Evolutionary conservation across 2,329 filamentous ascomycete genomes (phyloP).

Genomic region (Fusarium sp.): DNA sequence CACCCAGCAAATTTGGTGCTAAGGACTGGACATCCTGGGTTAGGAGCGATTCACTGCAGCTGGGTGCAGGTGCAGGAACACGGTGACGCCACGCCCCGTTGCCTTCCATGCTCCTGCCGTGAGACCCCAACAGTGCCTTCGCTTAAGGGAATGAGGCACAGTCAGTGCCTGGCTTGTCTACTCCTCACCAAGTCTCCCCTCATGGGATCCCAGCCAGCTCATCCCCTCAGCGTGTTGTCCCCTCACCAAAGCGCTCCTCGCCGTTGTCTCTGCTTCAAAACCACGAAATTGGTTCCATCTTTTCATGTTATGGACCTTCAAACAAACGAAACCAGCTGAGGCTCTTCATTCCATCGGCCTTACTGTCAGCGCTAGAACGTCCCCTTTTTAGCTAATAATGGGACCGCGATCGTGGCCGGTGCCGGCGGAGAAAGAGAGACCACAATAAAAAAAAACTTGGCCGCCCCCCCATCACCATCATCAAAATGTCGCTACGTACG

Average conservation of each 20-base stretch:
- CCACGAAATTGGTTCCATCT: neutral
- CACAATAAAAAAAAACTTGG: neutral
- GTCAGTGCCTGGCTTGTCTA: neutral
- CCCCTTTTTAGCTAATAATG: neutral
- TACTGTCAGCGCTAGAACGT: neutral
- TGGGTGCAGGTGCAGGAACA: conserved; percentile 27
- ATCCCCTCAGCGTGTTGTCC: neutral
- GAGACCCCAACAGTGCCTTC: neutral
- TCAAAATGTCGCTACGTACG: conserved; percentile 1
- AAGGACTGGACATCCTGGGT: neutral
- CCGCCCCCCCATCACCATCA: neutral
- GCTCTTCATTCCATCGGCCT: neutral
- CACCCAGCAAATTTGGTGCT: neutral
- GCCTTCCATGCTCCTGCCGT: conserved; percentile 5
- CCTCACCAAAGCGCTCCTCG: neutral
- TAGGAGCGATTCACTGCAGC: neutral
- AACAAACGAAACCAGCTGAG: neutral
- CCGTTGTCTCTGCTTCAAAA: neutral
- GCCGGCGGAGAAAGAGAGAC: neutral
- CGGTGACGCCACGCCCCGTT: conserved; percentile 13
- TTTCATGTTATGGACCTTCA: neutral
- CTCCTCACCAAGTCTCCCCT: conserved; percentile 6
- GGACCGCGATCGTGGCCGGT: neutral
- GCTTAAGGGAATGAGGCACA: neutral
- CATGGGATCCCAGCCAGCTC: neutral